Percentiles rank a stretch among this genome's conserved stretches.
phyloP scores from a whole-genome alignment of 176 grass and related monocot species.

The Musa beccarii region DNA sequence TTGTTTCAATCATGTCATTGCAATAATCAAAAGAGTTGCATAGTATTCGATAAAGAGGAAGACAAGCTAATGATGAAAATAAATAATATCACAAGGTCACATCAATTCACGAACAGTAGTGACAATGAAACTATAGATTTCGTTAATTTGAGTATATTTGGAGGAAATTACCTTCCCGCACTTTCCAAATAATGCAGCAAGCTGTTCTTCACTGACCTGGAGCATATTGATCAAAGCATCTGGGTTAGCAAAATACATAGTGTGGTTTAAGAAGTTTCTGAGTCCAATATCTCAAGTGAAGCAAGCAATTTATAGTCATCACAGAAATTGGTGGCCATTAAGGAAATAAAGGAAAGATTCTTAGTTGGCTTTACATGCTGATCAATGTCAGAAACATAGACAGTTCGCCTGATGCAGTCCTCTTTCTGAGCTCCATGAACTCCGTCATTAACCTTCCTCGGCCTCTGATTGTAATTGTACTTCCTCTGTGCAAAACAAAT shows the following conservation, averaged over 20 bases:
- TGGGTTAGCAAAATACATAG: not conserved
- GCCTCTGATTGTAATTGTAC: not conserved
- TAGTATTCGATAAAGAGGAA: no score
- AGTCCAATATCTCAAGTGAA: not conserved
- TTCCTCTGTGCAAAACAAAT: not conserved
- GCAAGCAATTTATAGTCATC: not conserved
- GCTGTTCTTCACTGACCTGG: slow-evolving; percentile 20
- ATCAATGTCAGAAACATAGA: slow-evolving; percentile 28
- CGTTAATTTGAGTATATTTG: not conserved
- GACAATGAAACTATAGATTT: not conserved
- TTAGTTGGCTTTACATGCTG: slow-evolving; percentile 4
- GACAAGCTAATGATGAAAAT: not conserved
- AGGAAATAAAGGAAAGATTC: not conserved
- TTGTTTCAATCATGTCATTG: no score
- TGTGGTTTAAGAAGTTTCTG: not conserved
- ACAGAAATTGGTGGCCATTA: not conserved
- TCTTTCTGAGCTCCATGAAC: not conserved
- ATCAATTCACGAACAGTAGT: not conserved
- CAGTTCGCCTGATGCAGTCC: slow-evolving; percentile 20
- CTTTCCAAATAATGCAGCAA: slow-evolving; percentile 1
- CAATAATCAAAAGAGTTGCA: no score
- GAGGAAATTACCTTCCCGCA: slow-evolving; percentile 18
- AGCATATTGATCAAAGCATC: not conserved
- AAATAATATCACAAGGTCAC: not conserved
- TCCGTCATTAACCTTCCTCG: not conserved